Evolutionary conservation across 2,329 filamentous ascomycete species (phyloP).

Genomic region (Aspergillus glaucus): DNA sequence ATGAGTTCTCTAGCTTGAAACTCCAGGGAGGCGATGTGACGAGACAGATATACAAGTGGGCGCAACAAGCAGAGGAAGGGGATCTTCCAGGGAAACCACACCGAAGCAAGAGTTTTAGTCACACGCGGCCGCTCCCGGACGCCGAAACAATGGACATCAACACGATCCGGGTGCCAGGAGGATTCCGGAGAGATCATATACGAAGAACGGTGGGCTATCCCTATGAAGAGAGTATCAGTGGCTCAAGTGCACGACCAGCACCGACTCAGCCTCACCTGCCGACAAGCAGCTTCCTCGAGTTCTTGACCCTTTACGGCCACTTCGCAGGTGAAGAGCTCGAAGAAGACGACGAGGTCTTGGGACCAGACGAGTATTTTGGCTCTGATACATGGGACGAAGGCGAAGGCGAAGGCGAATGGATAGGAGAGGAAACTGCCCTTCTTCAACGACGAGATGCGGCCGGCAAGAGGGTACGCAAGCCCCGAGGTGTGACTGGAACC

Average conservation of each 20-base stretch:
- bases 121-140: conserved; percentile 70
- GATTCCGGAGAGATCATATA: conserved; percentile 85
- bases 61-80: conserved; percentile 74
- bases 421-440: conserved; percentile 82
- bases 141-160: conserved; percentile 77
- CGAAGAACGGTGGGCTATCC: conserved; percentile 67
- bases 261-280: conserved; percentile 57
- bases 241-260: conserved; percentile 31
- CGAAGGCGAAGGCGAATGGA: conserved; percentile 63
- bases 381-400: conserved; percentile 61
- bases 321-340: conserved; percentile 96
- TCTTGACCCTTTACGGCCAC: conserved; percentile 89
- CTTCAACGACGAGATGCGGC: conserved; percentile 59
- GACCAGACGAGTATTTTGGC: conserved; percentile 84
- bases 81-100: conserved; percentile 53
- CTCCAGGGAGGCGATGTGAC: conserved; percentile 94
- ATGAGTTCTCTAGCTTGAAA: conserved; percentile 88
- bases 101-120: conserved; percentile 82
- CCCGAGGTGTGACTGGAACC: conserved; percentile 65
- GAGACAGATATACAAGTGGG: conserved; percentile 92
- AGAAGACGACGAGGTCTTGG: conserved; percentile 86
- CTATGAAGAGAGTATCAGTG: conserved; percentile 37
- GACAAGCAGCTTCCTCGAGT: conserved; percentile 92
- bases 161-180: conserved; percentile 86
- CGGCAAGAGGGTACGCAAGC: conserved; percentile 64